phyloP scores from a whole-genome alignment of 768 basidiomycete genomes.

The Bullera alba region DNA sequence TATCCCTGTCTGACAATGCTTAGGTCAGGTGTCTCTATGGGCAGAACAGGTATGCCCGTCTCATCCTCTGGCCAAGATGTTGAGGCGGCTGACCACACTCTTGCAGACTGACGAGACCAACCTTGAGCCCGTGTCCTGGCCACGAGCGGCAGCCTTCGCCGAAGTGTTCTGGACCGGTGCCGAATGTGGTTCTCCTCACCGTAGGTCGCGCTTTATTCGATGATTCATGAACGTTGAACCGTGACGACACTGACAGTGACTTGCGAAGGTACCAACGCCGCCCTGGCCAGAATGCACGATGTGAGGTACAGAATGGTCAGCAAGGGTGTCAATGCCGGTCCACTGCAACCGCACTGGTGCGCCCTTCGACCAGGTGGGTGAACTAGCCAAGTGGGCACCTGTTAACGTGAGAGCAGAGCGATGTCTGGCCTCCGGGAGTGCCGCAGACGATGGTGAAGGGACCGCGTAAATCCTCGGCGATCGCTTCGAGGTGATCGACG shows the following conservation, averaged over 20 bases:
- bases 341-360: constrained; percentile 67
- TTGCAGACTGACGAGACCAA: constrained; percentile 60
- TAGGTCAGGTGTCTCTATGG: constrained; percentile 58
- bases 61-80: background rate
- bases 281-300: constrained; percentile 63
- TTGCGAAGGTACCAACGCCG: constrained; percentile 47
- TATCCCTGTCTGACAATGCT: background rate
- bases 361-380: constrained; percentile 60
- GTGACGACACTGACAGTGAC: background rate
- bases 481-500: too few species aligned
- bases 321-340: constrained; percentile 57
- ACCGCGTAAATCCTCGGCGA: too few species aligned
- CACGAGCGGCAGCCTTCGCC: constrained; percentile 62
- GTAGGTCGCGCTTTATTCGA: background rate
- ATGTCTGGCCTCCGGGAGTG: too few species aligned
- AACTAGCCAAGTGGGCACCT: too few species aligned
- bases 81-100: background rate
- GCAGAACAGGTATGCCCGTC: constrained; percentile 48
- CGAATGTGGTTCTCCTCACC: background rate
- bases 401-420: too few species aligned
- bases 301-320: constrained; percentile 55
- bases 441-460: too few species aligned
- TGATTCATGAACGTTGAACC: background rate
- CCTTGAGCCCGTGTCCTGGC: constrained; percentile 65
- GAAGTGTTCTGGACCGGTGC: constrained; percentile 71